A percentile compares a stretch with the other conserved stretches of the same genome.
phyloP scores from a whole-genome alignment of 192 early-diverging fungal genomes.

The Linnemannia schmuckeri region DNA sequence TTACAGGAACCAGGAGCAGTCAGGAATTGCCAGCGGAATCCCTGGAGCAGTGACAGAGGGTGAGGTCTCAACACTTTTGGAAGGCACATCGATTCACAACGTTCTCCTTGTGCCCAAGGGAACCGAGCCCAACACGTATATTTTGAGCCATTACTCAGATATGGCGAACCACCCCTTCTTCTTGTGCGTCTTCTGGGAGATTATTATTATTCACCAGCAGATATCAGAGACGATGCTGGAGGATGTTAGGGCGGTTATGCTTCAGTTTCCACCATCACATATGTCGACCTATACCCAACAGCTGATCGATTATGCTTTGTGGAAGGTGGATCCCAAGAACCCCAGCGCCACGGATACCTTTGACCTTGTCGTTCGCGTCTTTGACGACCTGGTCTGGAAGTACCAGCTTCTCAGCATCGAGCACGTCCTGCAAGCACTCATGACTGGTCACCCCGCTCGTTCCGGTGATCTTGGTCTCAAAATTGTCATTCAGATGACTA shows the following conservation, averaged over 20 bases:
- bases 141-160: slow-evolving; percentile 68
- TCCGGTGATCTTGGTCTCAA: slow-evolving; percentile 46
- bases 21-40: slow-evolving; percentile 18
- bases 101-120: slow-evolving; percentile 49
- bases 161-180: slow-evolving; percentile 74
- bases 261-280: slow-evolving; percentile 76
- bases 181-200: slow-evolving; percentile 76
- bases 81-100: slow-evolving; percentile 46
- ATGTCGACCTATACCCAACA: slow-evolving; percentile 78
- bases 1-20: slow-evolving; percentile 56
- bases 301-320: slow-evolving; percentile 76
- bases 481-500: slow-evolving; percentile 61
- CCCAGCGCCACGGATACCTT: slow-evolving; percentile 36
- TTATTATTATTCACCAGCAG: slow-evolving; percentile 54
- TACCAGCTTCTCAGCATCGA: slow-evolving; percentile 77
- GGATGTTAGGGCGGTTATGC: slow-evolving; percentile 74
- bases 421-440: slow-evolving; percentile 77
- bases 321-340: slow-evolving; percentile 55
- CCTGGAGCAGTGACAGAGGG: slow-evolving; percentile 50
- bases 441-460: slow-evolving; percentile 67
- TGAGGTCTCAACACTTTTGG: slow-evolving; percentile 37
- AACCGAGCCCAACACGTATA: slow-evolving; percentile 46
- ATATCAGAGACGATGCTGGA: slow-evolving; percentile 45
- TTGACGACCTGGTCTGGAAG: slow-evolving; percentile 81
- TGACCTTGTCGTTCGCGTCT: slow-evolving; percentile 56